Conservation (phyloP, 371 early-diverging fungal species). For the Mortierella polycephala region DNA sequence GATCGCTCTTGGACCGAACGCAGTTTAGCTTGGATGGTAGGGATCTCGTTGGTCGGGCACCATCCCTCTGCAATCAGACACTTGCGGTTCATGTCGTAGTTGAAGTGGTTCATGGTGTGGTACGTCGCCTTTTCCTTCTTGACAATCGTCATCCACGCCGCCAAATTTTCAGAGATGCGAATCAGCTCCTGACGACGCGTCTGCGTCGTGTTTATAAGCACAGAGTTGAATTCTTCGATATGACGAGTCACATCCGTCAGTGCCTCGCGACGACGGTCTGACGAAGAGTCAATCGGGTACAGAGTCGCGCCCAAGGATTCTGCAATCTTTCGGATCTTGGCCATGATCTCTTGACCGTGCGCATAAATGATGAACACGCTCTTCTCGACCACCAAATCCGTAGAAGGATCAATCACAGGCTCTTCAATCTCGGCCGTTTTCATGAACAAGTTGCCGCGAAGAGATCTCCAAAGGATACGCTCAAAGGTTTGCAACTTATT, state of each 20-base stretch:
- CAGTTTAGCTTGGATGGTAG: constrained; percentile 82
- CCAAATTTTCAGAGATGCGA: constrained; percentile 84
- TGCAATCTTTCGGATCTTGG: constrained; percentile 93
- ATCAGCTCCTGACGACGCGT: constrained; percentile 86
- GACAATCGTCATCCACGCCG: constrained; percentile 89
- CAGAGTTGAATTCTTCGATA: constrained; percentile 58
- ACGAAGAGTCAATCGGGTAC: constrained; percentile 86
- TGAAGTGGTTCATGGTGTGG: constrained; percentile 95
- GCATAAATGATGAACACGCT: constrained; percentile 97
- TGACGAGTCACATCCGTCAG: constrained; percentile 43
- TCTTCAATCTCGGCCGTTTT: constrained; percentile 96
- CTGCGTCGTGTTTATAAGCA: constrained; percentile 86
- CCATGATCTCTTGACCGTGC: constrained; percentile 90
- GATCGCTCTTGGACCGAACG: constrained; percentile 87
- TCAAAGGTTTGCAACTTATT: constrained; percentile 89
- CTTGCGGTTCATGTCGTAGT: constrained; percentile 91
- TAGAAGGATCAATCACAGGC: constrained; percentile 84
- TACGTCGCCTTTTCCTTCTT: constrained; percentile 98
- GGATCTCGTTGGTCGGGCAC: constrained; percentile 89
- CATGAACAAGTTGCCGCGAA: constrained; percentile 98
- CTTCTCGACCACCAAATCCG: constrained; percentile 89
- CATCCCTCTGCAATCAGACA: constrained; percentile 98
- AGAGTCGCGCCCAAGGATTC: constrained; percentile 96
- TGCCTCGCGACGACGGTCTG: constrained; percentile 88
- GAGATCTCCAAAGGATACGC: constrained; percentile 96